Conservation (phyloP, 257 asterid genomes). For the Striga asiatica region DNA sequence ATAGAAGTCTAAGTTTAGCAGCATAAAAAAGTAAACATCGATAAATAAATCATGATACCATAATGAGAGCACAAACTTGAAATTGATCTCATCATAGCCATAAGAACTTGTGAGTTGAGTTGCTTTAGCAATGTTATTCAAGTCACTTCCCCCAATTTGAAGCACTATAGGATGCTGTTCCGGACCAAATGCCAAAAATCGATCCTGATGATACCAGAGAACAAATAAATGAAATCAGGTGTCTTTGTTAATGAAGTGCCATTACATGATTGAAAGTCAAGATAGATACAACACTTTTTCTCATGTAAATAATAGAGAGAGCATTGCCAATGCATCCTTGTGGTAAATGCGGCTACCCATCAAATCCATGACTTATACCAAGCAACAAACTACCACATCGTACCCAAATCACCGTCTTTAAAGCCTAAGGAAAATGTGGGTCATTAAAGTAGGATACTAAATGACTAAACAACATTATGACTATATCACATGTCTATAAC, state of each 20-base stretch:
- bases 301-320: background rate
- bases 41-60: background rate
- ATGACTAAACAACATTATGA: background rate
- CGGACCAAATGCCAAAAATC: conserved; percentile 71
- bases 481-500: background rate
- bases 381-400: background rate
- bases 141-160: conserved; percentile 89
- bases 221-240: conserved; percentile 17
- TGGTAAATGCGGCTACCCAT: background rate
- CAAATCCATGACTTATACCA: background rate
- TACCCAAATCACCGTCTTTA: background rate
- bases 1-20: conserved; percentile 17
- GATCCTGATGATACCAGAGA: conserved; percentile 51
- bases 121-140: conserved; percentile 83
- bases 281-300: conserved; percentile 12
- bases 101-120: conserved; percentile 71
- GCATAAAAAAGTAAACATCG: conserved; percentile 5
- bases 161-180: conserved; percentile 97
- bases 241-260: conserved; percentile 5
- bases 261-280: conserved; percentile 13
- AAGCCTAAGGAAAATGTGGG: background rate
- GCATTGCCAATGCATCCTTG: background rate
- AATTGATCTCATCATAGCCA: conserved; percentile 92
- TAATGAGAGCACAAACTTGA: conserved; percentile 49
- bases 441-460: background rate